These are phyloP conservation scores for Mixia osmundae DNA, from an alignment of 1,284 basidiomycete species.

Conservation along the genomic window DNA sequence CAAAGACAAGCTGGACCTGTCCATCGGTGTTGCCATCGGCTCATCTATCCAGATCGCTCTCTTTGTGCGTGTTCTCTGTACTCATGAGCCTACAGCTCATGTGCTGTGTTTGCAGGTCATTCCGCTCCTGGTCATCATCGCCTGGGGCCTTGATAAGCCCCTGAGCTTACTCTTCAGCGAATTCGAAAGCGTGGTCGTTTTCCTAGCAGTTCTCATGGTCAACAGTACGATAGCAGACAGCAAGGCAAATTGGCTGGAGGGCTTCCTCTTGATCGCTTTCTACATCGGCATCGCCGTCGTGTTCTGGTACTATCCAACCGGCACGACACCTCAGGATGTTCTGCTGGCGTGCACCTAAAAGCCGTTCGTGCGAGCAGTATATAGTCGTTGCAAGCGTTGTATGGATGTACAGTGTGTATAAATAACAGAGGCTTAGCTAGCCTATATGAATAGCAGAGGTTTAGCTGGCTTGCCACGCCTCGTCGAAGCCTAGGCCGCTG, in stretches of 20 bases:
- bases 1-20: constrained; percentile 34
- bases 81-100: neutral
- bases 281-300: too few species aligned
- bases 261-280: constrained; percentile 12
- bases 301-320: too few species aligned
- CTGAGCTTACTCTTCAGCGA: constrained; percentile 37
- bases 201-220: constrained; percentile 15
- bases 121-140: constrained; percentile 20
- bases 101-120: neutral
- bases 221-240: constrained; percentile 9
- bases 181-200: constrained; percentile 35
- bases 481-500: constrained; percentile 12
- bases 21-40: constrained; percentile 63
- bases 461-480: constrained; percentile 13
- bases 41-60: constrained; percentile 75
- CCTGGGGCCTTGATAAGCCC: constrained; percentile 40
- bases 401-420: too few species aligned
- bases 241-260: constrained; percentile 11
- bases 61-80: constrained; percentile 27
- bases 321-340: too few species aligned
- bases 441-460: too few species aligned
- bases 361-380: too few species aligned
- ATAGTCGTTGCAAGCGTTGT: too few species aligned
- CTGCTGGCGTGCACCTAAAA: too few species aligned
- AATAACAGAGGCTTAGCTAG: too few species aligned